Conservation (phyloP, 2,329 filamentous ascomycete genomes). For the Cytospora paraplurivora region DNA sequence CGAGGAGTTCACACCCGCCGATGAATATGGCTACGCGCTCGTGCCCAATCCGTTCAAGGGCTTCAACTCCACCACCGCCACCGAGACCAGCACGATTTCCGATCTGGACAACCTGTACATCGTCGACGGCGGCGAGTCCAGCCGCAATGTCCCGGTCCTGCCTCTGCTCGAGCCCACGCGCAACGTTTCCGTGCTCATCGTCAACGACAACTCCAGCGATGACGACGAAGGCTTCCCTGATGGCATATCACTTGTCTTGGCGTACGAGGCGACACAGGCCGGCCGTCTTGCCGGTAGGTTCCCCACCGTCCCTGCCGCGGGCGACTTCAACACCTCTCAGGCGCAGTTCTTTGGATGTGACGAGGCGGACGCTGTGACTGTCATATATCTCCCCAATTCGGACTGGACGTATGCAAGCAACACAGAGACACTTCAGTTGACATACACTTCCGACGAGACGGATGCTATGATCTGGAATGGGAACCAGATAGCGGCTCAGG, state of each 20-base stretch:
- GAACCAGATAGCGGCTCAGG: constrained; percentile 41
- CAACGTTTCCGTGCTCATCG: constrained; percentile 45
- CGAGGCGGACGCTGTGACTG: constrained; percentile 30
- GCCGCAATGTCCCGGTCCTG: constrained; percentile 51
- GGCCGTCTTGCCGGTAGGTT: constrained; percentile 40
- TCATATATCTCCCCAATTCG: constrained; percentile 49
- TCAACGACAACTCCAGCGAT: constrained; percentile 49
- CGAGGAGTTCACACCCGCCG: constrained; percentile 34
- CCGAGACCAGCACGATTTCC: constrained; percentile 35
- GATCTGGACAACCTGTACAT: constrained; percentile 39
- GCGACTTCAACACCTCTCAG: constrained; percentile 40
- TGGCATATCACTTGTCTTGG: constrained; percentile 43
- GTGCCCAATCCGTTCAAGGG: constrained; percentile 48
- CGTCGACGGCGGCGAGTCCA: constrained; percentile 48
- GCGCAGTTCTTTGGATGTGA: constrained; percentile 48
- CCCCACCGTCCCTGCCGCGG: constrained; percentile 45
- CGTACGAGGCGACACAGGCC: constrained; percentile 28
- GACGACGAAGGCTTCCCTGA: constrained; percentile 44
- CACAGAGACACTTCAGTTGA: constrained; percentile 37
- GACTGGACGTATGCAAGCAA: constrained; percentile 41
- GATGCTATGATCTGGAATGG: constrained; percentile 45
- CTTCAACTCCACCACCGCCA: constrained; percentile 36
- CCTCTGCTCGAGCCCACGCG: constrained; percentile 47
- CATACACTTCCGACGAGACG: constrained; percentile 39
- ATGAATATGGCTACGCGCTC: constrained; percentile 30